phyloP scores from a whole-genome alignment of 192 early-diverging fungal genomes.

The Tieghemiomyces parasiticus region DNA sequence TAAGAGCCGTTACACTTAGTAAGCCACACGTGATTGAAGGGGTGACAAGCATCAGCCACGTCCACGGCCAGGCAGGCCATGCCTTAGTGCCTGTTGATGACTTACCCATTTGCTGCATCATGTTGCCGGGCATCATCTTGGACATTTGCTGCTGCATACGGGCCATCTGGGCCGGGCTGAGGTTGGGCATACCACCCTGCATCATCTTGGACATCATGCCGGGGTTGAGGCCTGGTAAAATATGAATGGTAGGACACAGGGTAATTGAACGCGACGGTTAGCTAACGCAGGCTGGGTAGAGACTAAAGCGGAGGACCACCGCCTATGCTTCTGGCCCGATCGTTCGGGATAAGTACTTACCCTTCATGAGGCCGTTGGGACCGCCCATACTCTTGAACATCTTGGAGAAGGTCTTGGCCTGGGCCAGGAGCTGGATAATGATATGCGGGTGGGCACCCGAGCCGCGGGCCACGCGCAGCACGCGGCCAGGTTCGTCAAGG shows the following conservation, averaged over 20 bases:
- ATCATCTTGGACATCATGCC: slow-evolving; percentile 31
- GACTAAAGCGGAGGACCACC: too few species aligned
- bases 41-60: not conserved
- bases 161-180: slow-evolving; percentile 37
- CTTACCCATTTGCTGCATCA: slow-evolving; percentile 65
- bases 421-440: slow-evolving; percentile 68
- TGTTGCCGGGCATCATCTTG: slow-evolving; percentile 39
- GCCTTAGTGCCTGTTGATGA: too few species aligned
- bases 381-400: slow-evolving; percentile 92
- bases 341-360: too few species aligned
- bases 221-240: slow-evolving; percentile 37
- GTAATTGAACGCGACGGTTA: too few species aligned
- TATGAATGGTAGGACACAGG: too few species aligned
- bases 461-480: slow-evolving; percentile 71
- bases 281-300: too few species aligned
- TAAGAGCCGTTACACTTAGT: too few species aligned
- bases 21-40: too few species aligned
- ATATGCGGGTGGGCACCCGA: slow-evolving; percentile 68
- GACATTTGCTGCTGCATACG: slow-evolving; percentile 56
- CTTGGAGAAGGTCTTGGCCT: slow-evolving; percentile 62
- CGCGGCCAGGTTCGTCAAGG: slow-evolving; percentile 44
- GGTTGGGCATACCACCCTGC: slow-evolving; percentile 17
- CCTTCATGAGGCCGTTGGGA: slow-evolving; percentile 63
- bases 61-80: too few species aligned
- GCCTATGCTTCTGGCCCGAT: too few species aligned